Percentiles rank a stretch among this genome's conserved stretches.
These are phyloP conservation scores for Solanum tacnaense DNA, from an alignment of 257 asterid species.

Conservation along the genomic window DNA sequence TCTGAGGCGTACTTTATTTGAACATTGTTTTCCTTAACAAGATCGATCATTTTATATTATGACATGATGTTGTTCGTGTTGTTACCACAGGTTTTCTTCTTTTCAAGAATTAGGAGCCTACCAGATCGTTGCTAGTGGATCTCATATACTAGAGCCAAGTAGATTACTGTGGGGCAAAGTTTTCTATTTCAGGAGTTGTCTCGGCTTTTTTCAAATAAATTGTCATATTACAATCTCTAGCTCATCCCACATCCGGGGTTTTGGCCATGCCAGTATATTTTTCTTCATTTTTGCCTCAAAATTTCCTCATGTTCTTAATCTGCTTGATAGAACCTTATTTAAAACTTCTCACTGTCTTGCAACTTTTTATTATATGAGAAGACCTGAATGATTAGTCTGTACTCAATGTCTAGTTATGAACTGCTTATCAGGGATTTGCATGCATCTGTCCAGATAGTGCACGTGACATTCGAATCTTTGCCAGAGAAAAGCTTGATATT, in stretches of 20 bases:
- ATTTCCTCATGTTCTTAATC: background rate
- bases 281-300: background rate
- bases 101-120: background rate
- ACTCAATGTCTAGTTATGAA: background rate
- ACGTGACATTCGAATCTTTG: background rate
- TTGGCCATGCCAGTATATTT: background rate
- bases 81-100: background rate
- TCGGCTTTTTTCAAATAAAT: background rate
- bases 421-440: background rate
- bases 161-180: background rate
- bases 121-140: background rate
- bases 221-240: background rate
- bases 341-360: background rate
- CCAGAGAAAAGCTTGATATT: too few species aligned
- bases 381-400: background rate
- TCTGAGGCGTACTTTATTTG: background rate
- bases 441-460: background rate
- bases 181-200: background rate
- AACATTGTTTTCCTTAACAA: background rate
- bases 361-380: background rate
- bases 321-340: background rate
- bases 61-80: background rate
- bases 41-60: background rate
- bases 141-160: background rate
- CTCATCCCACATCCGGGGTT: background rate